Conservation (phyloP, 768 basidiomycete species). For the Phaeotremella skinneri region DNA sequence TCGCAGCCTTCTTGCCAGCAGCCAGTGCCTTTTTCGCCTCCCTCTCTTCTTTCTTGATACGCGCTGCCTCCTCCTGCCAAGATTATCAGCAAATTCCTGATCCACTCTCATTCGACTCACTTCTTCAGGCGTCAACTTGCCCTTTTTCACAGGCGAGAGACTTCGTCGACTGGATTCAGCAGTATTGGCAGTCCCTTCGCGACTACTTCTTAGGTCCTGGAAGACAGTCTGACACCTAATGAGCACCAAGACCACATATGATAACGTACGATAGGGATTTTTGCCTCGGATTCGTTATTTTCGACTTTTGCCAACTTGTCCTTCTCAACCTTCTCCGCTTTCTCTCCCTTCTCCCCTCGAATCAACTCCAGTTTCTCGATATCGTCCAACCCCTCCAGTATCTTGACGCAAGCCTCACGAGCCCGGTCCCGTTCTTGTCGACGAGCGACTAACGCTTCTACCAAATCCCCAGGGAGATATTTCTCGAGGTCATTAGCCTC, state of each 20-base stretch:
- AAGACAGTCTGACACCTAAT: background rate
- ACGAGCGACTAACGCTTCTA: slow-evolving; percentile 11
- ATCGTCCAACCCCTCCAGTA: slow-evolving; percentile 37
- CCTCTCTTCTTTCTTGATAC: slow-evolving; percentile 36
- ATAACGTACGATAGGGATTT: background rate
- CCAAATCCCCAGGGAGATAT: slow-evolving; percentile 23
- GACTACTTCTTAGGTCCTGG: slow-evolving; percentile 13
- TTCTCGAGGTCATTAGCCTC: slow-evolving; percentile 31
- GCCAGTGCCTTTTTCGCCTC: slow-evolving; percentile 33
- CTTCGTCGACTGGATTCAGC: slow-evolving; percentile 32
- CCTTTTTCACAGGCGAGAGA: slow-evolving; percentile 36
- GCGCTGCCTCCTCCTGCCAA: slow-evolving; percentile 37
- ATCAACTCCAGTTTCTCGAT: slow-evolving; percentile 36
- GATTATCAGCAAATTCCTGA: too few species aligned
- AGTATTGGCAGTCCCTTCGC: slow-evolving; percentile 41
- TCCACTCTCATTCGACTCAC: too few species aligned
- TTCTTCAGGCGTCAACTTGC: slow-evolving; percentile 42
- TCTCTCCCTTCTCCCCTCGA: slow-evolving; percentile 32
- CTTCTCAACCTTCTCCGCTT: slow-evolving; percentile 15
- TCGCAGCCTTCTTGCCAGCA: slow-evolving; percentile 32
- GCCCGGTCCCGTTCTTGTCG: slow-evolving; percentile 19
- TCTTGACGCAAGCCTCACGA: slow-evolving; percentile 26
- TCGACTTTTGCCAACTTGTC: slow-evolving; percentile 7
- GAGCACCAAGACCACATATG: too few species aligned
- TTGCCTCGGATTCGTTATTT: background rate